Evolutionary conservation across 2,329 filamentous ascomycete genomes (phyloP), one percentile per base, ranked within the genome.

Genomic region (Alternaria postmessia): DNA sequence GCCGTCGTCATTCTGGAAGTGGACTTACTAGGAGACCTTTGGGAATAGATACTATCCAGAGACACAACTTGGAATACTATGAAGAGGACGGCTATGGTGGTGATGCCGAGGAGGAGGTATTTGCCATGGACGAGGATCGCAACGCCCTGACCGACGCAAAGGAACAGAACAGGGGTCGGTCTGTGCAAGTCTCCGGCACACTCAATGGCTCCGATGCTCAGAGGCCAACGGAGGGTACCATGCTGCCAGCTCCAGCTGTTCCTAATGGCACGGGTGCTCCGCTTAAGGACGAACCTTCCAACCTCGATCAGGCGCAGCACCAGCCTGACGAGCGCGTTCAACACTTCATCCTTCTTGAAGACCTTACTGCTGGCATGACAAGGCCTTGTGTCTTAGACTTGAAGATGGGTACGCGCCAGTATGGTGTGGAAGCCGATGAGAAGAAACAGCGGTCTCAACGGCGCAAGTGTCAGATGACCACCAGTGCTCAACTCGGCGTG

Each of bases 391-490:
- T 99, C 61, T 91, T 99, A 78, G 95, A 99, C 75, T 84, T 99
- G 63, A 99, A 99, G 77, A 99, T 99, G 95, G 95, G 95, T 20
- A 99, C 95, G 7, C 89, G 95, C 2, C 95, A 99, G 75, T 98
- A 97, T 76, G 95, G 95, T 7, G 88, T 98, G 12, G 94, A 98
- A 68, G 95, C 95, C 2, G 89, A 87, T 54, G 89, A 93, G 43
- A 96, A 96, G 83, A 99, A 99, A 79, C 92, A 94, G 73, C 89
- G 90, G 61, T 98, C 95, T 0, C 95, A 99, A 78, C 88, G 92
- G 59, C 89, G 92, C 68, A 99, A 99, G 79, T 98, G 95, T 78
- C 90, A 92, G 65, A 90, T 87, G 64, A 99, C 95, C 0, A 99
- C 95, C 0, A 98, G 95, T 7, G 89, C 90, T 61, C 89, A 96